These are phyloP conservation scores for Lactifluus piperatus DNA, from an alignment of 768 basidiomycete species.

Conservation along the genomic window DNA sequence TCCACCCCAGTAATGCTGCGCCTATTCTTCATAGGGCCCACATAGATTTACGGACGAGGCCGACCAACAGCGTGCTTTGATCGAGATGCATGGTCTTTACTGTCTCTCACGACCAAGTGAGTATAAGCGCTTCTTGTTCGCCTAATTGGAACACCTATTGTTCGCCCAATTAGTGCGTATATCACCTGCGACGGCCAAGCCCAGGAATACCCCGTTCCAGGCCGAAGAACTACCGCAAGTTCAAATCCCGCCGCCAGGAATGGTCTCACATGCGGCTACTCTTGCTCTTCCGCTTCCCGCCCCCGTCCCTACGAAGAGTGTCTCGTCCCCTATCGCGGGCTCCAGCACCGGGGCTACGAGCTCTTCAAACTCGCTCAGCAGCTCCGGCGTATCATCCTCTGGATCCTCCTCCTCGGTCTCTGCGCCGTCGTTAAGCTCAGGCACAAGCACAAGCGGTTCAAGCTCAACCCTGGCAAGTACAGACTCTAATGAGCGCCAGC, in stretches of 20 bases:
- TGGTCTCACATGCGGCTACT: conserved; percentile 29
- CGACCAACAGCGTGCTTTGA: conserved; percentile 83
- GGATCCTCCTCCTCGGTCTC: conserved; percentile 31
- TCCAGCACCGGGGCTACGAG: conserved; percentile 17
- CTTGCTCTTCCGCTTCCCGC: conserved; percentile 43
- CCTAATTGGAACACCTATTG: conserved; percentile 20
- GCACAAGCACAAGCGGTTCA: conserved; percentile 39
- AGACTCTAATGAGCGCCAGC: conserved; percentile 44
- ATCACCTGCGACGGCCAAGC: conserved; percentile 83
- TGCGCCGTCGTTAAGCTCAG: conserved; percentile 26
- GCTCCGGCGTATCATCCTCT: conserved; percentile 32
- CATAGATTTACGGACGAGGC: conserved; percentile 79
- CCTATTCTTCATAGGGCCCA: conserved; percentile 15
- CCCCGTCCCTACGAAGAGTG: conserved; percentile 46
- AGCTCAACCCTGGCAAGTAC: conserved; percentile 42
- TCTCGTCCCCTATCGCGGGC: conserved; percentile 61
- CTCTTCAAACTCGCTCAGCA: conserved; percentile 23
- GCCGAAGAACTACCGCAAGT: conserved; percentile 20
- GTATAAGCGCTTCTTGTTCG: conserved; percentile 25
- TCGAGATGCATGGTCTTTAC: conserved; percentile 88
- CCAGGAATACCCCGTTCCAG: conserved; percentile 45
- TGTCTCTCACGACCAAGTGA: conserved; percentile 82
- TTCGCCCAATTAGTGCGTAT: conserved; percentile 61
- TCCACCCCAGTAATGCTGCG: neutral
- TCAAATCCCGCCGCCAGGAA: conserved; percentile 14